Evolutionary conservation across 106 monocot species (phyloP).

Genomic region (Allium sativum): DNA sequence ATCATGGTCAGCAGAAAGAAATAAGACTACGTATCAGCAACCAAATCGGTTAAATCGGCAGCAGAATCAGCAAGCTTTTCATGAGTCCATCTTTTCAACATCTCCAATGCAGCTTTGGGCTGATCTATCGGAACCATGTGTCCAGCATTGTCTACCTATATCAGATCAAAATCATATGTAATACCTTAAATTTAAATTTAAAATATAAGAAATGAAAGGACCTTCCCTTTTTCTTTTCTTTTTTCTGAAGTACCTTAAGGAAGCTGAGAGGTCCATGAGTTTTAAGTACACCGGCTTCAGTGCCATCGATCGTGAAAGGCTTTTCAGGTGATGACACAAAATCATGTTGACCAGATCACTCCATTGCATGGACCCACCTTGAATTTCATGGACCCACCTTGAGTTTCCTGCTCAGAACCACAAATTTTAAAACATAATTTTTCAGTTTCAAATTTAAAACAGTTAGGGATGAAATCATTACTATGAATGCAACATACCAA

Average conservation of each 20-base stretch:
- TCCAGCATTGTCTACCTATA: slow-evolving; percentile 71
- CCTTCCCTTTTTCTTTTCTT: no score
- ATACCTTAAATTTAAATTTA: no score
- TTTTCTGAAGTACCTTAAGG: slow-evolving; percentile 45
- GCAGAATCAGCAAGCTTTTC: slow-evolving; percentile 32
- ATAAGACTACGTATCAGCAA: slow-evolving; percentile 6
- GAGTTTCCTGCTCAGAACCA: slow-evolving; percentile 51
- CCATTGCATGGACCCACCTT: slow-evolving; percentile 94
- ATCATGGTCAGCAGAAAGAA: no score
- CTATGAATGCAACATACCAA: slow-evolving; percentile 32
- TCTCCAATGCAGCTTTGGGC: slow-evolving; percentile 70
- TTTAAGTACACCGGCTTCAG: slow-evolving; percentile 64
- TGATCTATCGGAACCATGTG: slow-evolving; percentile 98
- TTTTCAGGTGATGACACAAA: slow-evolving; percentile 32
- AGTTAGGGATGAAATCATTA: neutral
- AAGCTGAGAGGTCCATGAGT: slow-evolving; percentile 74
- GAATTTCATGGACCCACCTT: slow-evolving; percentile 90
- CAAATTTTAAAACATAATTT: neutral
- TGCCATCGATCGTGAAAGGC: slow-evolving; percentile 56
- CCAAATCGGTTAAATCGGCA: neutral
- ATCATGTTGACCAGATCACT: slow-evolving; percentile 73
- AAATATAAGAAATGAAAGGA: no score
- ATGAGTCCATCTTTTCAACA: slow-evolving; percentile 70
- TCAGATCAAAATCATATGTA: neutral
- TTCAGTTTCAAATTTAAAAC: no score